Evolutionary conservation across 805 yeast species (phyloP).

Genomic region (Blastobotrys terrestris): DNA sequence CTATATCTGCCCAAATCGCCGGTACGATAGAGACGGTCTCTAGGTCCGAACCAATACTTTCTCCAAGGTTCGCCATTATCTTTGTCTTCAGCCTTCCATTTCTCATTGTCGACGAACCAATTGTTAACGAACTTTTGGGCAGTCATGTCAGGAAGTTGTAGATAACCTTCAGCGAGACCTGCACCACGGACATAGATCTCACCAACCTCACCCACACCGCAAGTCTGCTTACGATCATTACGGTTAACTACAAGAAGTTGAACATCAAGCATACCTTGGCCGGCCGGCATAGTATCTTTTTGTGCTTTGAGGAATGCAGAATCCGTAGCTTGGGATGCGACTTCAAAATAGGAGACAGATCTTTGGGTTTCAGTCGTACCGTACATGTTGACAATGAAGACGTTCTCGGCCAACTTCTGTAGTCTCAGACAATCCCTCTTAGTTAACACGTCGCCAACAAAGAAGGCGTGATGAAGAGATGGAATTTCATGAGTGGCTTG

Average conservation of each 20-base stretch:
- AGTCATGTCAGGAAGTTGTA: constrained; percentile 85
- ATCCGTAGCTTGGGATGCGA: constrained; percentile 64
- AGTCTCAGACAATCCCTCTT: constrained; percentile 93
- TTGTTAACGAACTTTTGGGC: constrained; percentile 80
- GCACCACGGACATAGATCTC: constrained; percentile 98
- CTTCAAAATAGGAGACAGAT: constrained; percentile 91
- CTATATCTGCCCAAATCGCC: constrained; percentile 96
- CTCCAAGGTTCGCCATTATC: constrained; percentile 55
- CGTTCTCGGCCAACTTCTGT: constrained; percentile 87
- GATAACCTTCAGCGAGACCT: constrained; percentile 94
- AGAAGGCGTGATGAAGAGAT: constrained; percentile 87
- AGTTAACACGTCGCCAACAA: constrained; percentile 95
- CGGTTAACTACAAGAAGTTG: constrained; percentile 92
- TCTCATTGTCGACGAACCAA: constrained; percentile 73
- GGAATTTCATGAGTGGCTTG: constrained; percentile 89
- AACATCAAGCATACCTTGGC: constrained; percentile 94
- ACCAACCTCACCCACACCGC: constrained; percentile 99
- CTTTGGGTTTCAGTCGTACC: constrained; percentile 99
- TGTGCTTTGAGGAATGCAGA: constrained; percentile 70
- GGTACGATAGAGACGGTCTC: constrained; percentile 93
- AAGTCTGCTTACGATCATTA: constrained; percentile 77
- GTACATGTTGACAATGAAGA: constrained; percentile 91
- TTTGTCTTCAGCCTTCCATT: constrained; percentile 53
- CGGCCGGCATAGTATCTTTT: constrained; percentile 98
- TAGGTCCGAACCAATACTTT: constrained; percentile 81